Base-by-base conservation (phyloP, 345 rosid species). In the Aegle marmelos region DNA sequence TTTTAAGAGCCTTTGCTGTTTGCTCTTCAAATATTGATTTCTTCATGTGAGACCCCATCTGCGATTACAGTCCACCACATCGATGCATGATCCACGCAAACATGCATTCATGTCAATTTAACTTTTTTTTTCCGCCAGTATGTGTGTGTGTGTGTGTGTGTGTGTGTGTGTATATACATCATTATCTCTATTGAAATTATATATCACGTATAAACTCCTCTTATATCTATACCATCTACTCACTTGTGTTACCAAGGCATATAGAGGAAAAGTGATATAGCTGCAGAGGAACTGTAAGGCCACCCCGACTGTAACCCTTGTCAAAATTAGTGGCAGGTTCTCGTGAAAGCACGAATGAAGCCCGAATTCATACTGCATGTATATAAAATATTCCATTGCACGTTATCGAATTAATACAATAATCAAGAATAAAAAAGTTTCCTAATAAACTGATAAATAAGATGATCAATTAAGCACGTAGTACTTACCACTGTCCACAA, bases 21-120 rank as follows among this genome's bases (percentile, higher is more conserved):
- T 89, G 92, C 78, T 89, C 89, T 70, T 88, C 91, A 53, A 89
- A 89, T 54, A 89, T 87, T 57, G 88, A 62, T 56, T 74, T 82
- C 78, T 89, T 89, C 91, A 89, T 89, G 84, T 88, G 87, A 56
- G 92, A 86, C 17, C 92, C 91, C 92, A 88, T 89, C 92, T 89
- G 79, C 41, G 73, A 13, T 45, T 14, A 45, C 50, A 41, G 5
- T 14, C 11, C 50, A 45, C 13, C 50, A 45, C 17, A 13, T 41
- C 48, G 14, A 10, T 2, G 48, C 13, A 41, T 7, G 48, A 41
- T 10, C 13, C 48, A 41, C 11, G 50, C 50, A n/a, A n/a, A n/a
- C n/a, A 41, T 11, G 4, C 16, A 41, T 41, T 41, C 16, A 41
- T 45, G 3, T 45, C 4, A 45, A 13, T 45, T 45, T 45, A 13